Conservation (phyloP, 768 basidiomycete genomes). For the Mycena latifolia region DNA sequence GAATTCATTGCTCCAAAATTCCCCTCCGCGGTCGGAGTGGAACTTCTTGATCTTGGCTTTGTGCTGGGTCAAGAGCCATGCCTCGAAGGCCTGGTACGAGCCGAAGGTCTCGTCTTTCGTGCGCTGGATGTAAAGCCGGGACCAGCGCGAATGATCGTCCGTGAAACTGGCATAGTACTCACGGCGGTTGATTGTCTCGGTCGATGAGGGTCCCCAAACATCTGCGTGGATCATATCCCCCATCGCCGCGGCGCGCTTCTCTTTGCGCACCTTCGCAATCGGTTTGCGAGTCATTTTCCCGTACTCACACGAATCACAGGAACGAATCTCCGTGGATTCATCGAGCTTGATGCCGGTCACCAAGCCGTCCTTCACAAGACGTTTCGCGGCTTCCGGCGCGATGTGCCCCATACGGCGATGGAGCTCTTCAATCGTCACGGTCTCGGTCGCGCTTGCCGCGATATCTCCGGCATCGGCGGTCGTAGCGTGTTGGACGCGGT, state of each 20-base stretch:
- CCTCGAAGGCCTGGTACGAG: slow-evolving; percentile 41
- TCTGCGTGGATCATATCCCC: slow-evolving; percentile 50
- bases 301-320: slow-evolving; percentile 46
- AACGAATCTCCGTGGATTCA: slow-evolving; percentile 33
- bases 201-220: slow-evolving; percentile 50
- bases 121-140: slow-evolving; percentile 40
- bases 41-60: slow-evolving; percentile 42
- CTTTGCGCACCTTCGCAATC: slow-evolving; percentile 41
- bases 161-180: slow-evolving; percentile 50
- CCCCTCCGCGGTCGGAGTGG: slow-evolving; percentile 45
- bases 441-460: slow-evolving; percentile 18
- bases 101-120: slow-evolving; percentile 45
- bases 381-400: slow-evolving; percentile 37
- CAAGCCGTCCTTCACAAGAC: slow-evolving; percentile 40
- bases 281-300: slow-evolving; percentile 45
- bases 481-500: slow-evolving; percentile 12
- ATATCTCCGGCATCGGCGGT: background rate
- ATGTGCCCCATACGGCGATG: slow-evolving; percentile 46
- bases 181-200: slow-evolving; percentile 35
- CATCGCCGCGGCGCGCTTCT: slow-evolving; percentile 34
- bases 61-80: slow-evolving; percentile 42
- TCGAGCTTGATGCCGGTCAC: slow-evolving; percentile 44
- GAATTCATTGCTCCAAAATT: slow-evolving; percentile 43
- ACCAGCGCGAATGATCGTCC: slow-evolving; percentile 46
- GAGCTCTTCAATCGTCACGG: slow-evolving; percentile 37